Conservation (phyloP, 78 protist species). For the Dictyostelium purpureum region DNA sequence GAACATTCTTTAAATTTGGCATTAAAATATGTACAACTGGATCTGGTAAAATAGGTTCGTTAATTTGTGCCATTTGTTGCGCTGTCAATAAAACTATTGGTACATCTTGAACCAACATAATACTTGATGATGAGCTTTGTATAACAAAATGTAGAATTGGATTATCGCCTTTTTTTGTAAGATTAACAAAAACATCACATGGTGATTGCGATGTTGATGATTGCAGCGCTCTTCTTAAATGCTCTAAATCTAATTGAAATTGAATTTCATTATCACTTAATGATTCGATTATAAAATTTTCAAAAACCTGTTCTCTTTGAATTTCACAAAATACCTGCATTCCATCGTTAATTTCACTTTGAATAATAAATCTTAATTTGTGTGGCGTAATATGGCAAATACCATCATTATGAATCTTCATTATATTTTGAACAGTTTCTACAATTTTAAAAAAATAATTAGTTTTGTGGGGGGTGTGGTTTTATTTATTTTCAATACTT, state of each 20-base stretch:
- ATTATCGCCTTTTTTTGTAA: constrained; percentile 7
- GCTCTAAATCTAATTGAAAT: constrained; percentile 48
- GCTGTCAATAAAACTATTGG: constrained; percentile 34
- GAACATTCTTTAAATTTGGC: constrained; percentile 40
- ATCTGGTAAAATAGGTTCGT: constrained; percentile 27
- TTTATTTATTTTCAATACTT: not conserved
- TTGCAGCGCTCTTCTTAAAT: constrained; percentile 29
- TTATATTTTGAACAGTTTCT: constrained; percentile 19
- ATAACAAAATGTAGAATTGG: constrained; percentile 18
- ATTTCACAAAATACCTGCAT: constrained; percentile 55
- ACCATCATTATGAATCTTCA: constrained; percentile 46
- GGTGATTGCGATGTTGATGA: not conserved
- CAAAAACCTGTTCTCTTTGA: not conserved
- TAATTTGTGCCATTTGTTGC: constrained; percentile 21
- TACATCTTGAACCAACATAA: constrained; percentile 26
- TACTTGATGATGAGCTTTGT: not conserved
- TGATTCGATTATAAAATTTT: not conserved
- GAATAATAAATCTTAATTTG: constrained; percentile 3
- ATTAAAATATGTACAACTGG: not conserved
- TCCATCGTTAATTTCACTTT: constrained; percentile 17
- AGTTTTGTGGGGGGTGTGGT: not conserved
- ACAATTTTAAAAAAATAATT: not conserved
- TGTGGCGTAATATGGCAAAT: constrained; percentile 54
- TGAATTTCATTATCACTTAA: constrained; percentile 34
- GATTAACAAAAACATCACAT: not conserved